phyloP scores from a whole-genome alignment of 2,329 filamentous ascomycete species.

The Lasiodiplodia gonubiensis region DNA sequence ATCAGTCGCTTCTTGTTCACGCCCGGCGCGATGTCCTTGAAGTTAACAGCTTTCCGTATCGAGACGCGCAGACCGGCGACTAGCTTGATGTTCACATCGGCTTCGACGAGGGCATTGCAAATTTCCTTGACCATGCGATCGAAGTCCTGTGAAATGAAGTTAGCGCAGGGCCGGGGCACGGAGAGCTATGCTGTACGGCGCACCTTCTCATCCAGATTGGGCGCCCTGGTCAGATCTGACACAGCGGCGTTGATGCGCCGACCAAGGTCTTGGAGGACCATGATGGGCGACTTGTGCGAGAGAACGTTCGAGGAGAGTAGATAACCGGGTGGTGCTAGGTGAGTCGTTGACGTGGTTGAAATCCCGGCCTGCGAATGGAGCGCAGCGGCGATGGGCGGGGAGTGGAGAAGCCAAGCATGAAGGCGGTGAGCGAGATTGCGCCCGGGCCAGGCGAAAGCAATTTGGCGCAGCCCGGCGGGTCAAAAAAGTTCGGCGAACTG shows the following conservation, averaged over 20 bases:
- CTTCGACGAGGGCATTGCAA: conserved; percentile 90
- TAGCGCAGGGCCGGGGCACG: conserved; percentile 34
- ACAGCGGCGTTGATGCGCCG: conserved; percentile 98
- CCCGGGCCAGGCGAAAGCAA: too few species aligned
- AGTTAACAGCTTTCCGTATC: conserved; percentile 89
- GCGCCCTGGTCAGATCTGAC: conserved; percentile 87
- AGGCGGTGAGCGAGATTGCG: neutral
- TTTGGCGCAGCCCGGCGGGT: neutral
- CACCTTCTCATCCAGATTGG: conserved; percentile 95
- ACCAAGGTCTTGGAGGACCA: conserved; percentile 99
- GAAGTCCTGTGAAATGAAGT: conserved; percentile 70
- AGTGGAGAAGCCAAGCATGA: conserved; percentile 7
- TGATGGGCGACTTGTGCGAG: conserved; percentile 47
- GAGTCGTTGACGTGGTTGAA: conserved; percentile 26
- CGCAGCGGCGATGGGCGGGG: conserved; percentile 14
- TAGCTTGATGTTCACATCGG: conserved; percentile 95
- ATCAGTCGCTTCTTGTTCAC: conserved; percentile 99
- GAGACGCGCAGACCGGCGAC: conserved; percentile 91
- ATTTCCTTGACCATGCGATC: conserved; percentile 99
- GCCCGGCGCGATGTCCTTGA: conserved; percentile 86
- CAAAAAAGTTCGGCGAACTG: conserved; percentile 21
- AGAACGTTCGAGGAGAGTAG: conserved; percentile 1
- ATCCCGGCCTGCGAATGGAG: conserved; percentile 7
- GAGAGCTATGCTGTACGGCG: conserved; percentile 22
- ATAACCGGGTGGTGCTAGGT: neutral